Evolutionary conservation across 1,284 basidiomycete genomes (phyloP).

Genomic region (Inonotus hispidus): DNA sequence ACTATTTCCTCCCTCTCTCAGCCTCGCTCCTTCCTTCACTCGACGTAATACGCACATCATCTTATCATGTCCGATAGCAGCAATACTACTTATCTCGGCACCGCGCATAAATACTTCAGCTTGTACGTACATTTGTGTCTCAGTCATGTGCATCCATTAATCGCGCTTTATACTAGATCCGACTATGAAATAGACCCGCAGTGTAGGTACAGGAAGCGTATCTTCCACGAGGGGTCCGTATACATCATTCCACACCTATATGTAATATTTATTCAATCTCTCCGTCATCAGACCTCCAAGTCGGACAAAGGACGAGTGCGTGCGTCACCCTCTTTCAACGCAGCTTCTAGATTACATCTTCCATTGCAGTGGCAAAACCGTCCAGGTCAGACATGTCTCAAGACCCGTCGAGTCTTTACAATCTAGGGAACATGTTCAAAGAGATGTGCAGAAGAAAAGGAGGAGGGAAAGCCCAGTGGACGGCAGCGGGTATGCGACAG

Average conservation of each 20-base stretch:
- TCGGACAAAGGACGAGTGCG: background rate
- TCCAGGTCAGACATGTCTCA: background rate
- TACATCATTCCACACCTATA: background rate
- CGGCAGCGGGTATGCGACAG: background rate
- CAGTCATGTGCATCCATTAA: background rate
- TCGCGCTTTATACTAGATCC: background rate
- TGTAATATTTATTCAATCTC: background rate
- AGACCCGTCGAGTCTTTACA: background rate
- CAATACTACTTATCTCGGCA: background rate
- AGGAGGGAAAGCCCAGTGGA: background rate
- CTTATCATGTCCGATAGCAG: background rate
- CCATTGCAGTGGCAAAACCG: background rate
- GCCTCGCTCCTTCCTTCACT: background rate
- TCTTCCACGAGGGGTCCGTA: background rate
- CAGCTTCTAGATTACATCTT: background rate
- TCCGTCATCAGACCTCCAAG: background rate
- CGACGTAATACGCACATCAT: too few relatives aligned
- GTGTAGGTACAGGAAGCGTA: constrained; percentile 4
- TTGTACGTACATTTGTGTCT: background rate
- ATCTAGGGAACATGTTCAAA: background rate
- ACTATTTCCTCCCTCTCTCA: background rate
- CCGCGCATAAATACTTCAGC: background rate
- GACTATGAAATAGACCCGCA: constrained; percentile 7
- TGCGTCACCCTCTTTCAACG: background rate
- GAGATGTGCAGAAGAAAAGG: background rate